Evolutionary conservation across 768 basidiomycete species (phyloP).

Genomic region (Kwoniella dendrophila): DNA sequence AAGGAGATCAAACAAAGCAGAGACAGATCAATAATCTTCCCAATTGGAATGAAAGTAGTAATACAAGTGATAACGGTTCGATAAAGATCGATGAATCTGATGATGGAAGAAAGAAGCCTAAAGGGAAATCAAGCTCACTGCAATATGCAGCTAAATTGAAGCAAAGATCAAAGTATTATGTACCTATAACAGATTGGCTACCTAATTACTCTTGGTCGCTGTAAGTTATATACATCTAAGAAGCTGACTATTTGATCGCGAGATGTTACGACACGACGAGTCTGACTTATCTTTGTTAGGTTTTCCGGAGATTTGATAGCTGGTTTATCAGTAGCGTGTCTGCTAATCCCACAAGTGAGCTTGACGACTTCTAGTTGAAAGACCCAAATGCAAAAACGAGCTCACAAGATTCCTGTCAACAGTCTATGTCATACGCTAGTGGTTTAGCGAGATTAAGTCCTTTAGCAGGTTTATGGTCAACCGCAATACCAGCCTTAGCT

Average conservation of each 20-base stretch:
- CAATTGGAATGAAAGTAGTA: not conserved
- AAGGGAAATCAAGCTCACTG: slow-evolving; percentile 1
- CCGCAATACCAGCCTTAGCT: slow-evolving; percentile 80
- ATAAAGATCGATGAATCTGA: not conserved
- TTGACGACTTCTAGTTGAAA: not conserved
- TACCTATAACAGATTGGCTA: slow-evolving; percentile 55
- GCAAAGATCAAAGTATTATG: slow-evolving; percentile 54
- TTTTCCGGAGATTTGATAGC: slow-evolving; percentile 75
- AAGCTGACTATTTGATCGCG: not conserved
- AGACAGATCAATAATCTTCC: not conserved
- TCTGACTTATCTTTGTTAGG: slow-evolving; percentile 51
- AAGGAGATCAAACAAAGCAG: too few relatives aligned
- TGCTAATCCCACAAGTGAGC: slow-evolving; percentile 55
- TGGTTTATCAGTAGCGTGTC: slow-evolving; percentile 71
- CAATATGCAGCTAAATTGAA: slow-evolving; percentile 39
- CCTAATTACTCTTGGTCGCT: slow-evolving; percentile 51
- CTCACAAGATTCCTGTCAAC: slow-evolving; percentile 40
- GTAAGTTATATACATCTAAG: slow-evolving; percentile 36
- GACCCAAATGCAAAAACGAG: not conserved
- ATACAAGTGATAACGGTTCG: not conserved
- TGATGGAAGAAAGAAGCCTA: slow-evolving; percentile 1
- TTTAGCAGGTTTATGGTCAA: slow-evolving; percentile 81
- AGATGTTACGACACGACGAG: not conserved
- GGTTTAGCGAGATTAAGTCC: slow-evolving; percentile 83
- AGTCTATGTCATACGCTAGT: slow-evolving; percentile 88